Percentiles rank a stretch among this genome's conserved stretches.
Conservation (phyloP, 2,329 filamentous ascomycete species). For the Salinomyces thailandicus region DNA sequence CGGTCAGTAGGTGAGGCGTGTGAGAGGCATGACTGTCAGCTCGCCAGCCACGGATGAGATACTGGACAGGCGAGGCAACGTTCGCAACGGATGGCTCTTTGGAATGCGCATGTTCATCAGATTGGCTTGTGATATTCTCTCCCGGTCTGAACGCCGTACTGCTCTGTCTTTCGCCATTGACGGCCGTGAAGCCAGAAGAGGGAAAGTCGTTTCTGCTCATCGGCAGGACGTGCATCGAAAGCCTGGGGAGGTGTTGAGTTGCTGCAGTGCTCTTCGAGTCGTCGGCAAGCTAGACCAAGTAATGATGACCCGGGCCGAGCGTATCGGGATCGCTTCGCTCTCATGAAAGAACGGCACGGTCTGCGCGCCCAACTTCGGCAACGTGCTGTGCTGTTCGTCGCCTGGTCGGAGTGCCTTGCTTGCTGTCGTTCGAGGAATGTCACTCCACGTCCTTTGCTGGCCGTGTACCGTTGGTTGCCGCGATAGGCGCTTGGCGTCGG, state of each 20-base stretch:
- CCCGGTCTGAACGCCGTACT: conserved; percentile 11
- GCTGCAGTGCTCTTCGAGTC: conserved; percentile 14
- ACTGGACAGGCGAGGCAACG: neutral
- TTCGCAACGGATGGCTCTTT: neutral
- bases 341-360: conserved; percentile 1
- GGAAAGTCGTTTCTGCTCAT: conserved; percentile 12
- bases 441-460: neutral
- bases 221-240: conserved; percentile 9
- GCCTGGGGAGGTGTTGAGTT: conserved; percentile 10
- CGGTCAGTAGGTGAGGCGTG: neutral
- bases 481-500: conserved; percentile 5
- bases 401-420: neutral
- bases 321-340: neutral
- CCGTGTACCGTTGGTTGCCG: neutral
- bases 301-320: conserved; percentile 6
- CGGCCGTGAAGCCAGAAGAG: conserved; percentile 22
- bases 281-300: conserved; percentile 6
- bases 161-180: conserved; percentile 20
- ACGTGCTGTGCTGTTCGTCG: neutral
- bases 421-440: neutral
- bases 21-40: conserved; percentile 8
- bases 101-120: neutral
- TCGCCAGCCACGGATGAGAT: conserved; percentile 11
- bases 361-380: neutral
- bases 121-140: neutral